phyloP scores from a whole-genome alignment of 352 stramenopile species.

The Lagenidium sp. region DNA sequence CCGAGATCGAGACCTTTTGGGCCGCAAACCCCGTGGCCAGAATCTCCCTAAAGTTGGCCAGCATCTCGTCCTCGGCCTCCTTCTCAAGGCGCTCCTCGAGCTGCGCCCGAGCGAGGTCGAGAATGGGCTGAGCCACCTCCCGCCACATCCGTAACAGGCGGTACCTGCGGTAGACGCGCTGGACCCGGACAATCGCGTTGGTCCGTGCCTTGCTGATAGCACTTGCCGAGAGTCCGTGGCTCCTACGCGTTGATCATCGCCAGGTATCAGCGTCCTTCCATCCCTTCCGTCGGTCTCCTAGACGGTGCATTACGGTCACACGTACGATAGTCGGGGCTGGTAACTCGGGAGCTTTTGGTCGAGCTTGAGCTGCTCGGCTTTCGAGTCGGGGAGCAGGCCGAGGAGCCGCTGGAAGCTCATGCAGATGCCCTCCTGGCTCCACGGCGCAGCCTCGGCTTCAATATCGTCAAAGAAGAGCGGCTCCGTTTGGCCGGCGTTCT shows the following conservation, averaged over 20 bases:
- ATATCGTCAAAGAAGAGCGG: conserved; percentile 48
- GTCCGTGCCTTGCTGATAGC: too few species aligned
- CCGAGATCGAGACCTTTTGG: conserved; percentile 63
- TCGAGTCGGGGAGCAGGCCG: conserved; percentile 43
- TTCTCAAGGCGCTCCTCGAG: conserved; percentile 12
- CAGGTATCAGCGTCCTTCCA: too few species aligned
- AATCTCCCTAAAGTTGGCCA: conserved; percentile 40
- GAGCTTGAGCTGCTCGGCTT: conserved; percentile 29
- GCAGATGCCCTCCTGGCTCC: conserved; percentile 44
- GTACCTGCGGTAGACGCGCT: conserved; percentile 32
- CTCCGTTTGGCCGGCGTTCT: not conserved
- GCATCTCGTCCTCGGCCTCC: conserved; percentile 32
- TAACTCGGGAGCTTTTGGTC: conserved; percentile 13
- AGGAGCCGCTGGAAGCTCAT: conserved; percentile 46
- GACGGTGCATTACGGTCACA: not conserved
- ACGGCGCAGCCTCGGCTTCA: conserved; percentile 27
- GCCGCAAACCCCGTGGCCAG: conserved; percentile 43
- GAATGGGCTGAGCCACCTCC: conserved; percentile 21
- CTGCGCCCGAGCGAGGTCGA: conserved; percentile 27
- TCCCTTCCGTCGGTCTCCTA: too few species aligned
- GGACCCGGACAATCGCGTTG: conserved; percentile 7
- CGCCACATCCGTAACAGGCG: conserved; percentile 31
- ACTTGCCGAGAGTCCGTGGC: too few species aligned
- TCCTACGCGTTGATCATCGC: too few species aligned
- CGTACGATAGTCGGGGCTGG: conserved; percentile 9